A percentile compares a stretch with the other conserved stretches of the same genome.
Conservation (phyloP, 495 filamentous ascomycete species). For the Cairneyella variabilis region DNA sequence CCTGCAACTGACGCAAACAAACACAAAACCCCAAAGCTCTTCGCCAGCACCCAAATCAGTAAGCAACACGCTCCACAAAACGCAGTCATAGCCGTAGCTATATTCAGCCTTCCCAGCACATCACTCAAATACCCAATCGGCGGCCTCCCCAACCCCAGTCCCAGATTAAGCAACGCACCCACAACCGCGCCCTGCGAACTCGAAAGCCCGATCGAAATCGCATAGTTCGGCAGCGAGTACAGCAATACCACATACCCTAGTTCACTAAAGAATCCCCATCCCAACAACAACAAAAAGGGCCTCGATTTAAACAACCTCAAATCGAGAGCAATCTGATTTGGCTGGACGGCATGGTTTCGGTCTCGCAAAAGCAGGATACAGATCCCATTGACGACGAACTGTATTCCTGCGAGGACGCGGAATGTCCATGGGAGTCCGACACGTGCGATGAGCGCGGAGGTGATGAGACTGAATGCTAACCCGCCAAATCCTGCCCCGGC, state of each 20-base stretch:
- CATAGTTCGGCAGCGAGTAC: constrained; percentile 71
- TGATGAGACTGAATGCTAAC: too few relatives aligned
- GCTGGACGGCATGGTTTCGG: constrained; percentile 63
- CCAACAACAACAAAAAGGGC: constrained; percentile 60
- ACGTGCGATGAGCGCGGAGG: too few relatives aligned
- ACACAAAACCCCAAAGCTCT: constrained; percentile 57
- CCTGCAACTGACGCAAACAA: constrained; percentile 67
- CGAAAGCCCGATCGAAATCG: constrained; percentile 56
- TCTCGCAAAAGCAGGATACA: constrained; percentile 59
- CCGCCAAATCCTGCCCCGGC: too few relatives aligned
- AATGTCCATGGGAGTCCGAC: constrained; percentile 63
- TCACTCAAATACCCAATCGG: constrained; percentile 67
- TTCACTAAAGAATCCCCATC: constrained; percentile 68
- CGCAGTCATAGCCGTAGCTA: constrained; percentile 57
- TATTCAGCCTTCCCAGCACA: constrained; percentile 60
- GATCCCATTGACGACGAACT: constrained; percentile 54
- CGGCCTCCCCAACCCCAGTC: constrained; percentile 58
- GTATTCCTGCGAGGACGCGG: constrained; percentile 59
- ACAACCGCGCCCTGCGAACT: constrained; percentile 65
- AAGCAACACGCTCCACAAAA: constrained; percentile 58
- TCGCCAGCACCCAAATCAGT: constrained; percentile 65
- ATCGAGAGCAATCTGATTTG: constrained; percentile 61
- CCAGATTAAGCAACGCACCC: constrained; percentile 68
- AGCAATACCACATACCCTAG: constrained; percentile 70
- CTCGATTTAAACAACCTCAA: constrained; percentile 53